Conservation (phyloP, 2,329 filamentous ascomycete genomes). For the Polytolypa hystricis region DNA sequence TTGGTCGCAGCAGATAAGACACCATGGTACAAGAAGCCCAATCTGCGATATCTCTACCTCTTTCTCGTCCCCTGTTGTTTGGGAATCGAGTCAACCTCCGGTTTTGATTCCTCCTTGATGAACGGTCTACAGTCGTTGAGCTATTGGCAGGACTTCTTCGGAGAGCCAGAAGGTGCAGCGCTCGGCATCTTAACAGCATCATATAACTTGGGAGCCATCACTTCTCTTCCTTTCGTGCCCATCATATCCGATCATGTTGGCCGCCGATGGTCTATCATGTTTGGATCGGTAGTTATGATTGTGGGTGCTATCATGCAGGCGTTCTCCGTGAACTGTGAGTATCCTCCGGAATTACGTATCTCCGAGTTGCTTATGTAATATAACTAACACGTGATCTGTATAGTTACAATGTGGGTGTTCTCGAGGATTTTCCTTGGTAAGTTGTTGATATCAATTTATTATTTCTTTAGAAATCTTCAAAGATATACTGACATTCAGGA, state of each 20-base stretch:
- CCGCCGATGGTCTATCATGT: slow-evolving; percentile 42
- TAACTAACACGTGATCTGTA: neutral
- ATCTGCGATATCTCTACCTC: slow-evolving; percentile 44
- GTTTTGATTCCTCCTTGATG: slow-evolving; percentile 42
- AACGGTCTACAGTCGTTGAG: slow-evolving; percentile 25
- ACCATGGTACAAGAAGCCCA: slow-evolving; percentile 46
- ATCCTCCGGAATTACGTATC: too few relatives aligned
- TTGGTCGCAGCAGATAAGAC: slow-evolving; percentile 20
- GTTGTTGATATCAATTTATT: too few relatives aligned
- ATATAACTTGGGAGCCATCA: slow-evolving; percentile 46
- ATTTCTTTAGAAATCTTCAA: too few relatives aligned
- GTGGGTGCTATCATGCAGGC: slow-evolving; percentile 32
- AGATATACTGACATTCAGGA: too few relatives aligned
- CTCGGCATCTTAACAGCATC: slow-evolving; percentile 45
- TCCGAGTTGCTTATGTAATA: too few relatives aligned
- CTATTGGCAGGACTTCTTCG: slow-evolving; percentile 33
- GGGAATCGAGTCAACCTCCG: slow-evolving; percentile 48
- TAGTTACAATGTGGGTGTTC: slow-evolving; percentile 46
- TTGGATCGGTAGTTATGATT: slow-evolving; percentile 40
- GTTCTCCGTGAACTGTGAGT: slow-evolving; percentile 22
- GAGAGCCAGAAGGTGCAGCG: slow-evolving; percentile 29
- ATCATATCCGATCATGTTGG: slow-evolving; percentile 43
- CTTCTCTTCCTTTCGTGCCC: slow-evolving; percentile 45
- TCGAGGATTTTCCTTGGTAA: slow-evolving; percentile 43
- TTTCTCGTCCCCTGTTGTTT: slow-evolving; percentile 47